Percentiles rank a stretch among this genome's conserved stretches.
Evolutionary conservation across 2,329 filamentous ascomycete genomes (phyloP).

Genomic region (Anthostomella pinea): DNA sequence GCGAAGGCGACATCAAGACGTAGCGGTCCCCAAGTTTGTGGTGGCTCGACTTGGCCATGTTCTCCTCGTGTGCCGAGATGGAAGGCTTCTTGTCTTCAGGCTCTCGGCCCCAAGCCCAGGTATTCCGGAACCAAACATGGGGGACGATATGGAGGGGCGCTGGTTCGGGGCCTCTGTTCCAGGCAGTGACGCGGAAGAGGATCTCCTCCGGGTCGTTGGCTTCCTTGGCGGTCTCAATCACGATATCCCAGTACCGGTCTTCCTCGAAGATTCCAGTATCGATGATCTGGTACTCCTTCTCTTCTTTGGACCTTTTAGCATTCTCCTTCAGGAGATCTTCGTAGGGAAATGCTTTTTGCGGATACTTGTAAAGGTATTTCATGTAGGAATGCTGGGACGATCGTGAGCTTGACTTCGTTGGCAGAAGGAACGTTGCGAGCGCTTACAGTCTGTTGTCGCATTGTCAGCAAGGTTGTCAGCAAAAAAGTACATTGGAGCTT

Average conservation of each 20-base stretch:
- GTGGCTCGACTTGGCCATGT: conserved; percentile 74
- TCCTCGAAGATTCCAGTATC: conserved; percentile 89
- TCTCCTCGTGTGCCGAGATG: conserved; percentile 64
- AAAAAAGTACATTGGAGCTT: conserved; percentile 27
- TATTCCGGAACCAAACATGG: conserved; percentile 96
- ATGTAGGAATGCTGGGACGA: conserved; percentile 84
- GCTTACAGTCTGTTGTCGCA: conserved; percentile 19
- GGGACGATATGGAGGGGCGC: conserved; percentile 91
- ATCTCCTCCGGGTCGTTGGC: conserved; percentile 87
- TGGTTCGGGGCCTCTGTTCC: conserved; percentile 88
- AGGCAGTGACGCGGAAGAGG: conserved; percentile 90
- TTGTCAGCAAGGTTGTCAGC: conserved; percentile 12
- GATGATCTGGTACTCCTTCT: conserved; percentile 86
- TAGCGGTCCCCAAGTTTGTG: conserved; percentile 78
- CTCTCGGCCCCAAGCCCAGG: conserved; percentile 92
- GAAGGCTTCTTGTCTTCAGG: conserved; percentile 72
- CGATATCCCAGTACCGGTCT: conserved; percentile 92
- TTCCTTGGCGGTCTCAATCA: conserved; percentile 95
- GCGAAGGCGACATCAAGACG: conserved; percentile 83
- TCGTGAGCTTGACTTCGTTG: conserved; percentile 14
- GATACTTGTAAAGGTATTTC: conserved; percentile 98
- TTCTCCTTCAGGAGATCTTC: conserved; percentile 84
- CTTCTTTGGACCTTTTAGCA: conserved; percentile 68
- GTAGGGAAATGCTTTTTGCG: conserved; percentile 88
- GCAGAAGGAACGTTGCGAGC: background rate